Percentiles rank a stretch among this genome's conserved stretches.
phyloP scores from a whole-genome alignment of 176 grass and related monocot genomes.

The Aegilops speltoides region DNA sequence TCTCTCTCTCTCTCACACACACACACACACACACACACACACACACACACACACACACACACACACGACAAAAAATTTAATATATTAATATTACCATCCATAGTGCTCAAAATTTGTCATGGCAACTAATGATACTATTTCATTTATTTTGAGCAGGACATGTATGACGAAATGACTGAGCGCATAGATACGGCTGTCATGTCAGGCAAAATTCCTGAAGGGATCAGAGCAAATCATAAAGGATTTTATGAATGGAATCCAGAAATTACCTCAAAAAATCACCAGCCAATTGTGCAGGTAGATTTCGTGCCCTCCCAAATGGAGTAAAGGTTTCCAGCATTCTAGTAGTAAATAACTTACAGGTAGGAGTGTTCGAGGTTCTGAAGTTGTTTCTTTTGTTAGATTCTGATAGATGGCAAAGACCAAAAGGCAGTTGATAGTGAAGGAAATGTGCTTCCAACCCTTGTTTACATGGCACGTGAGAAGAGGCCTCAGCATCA shows the following conservation, averaged over 20 bases:
- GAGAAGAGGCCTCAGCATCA: conserved; percentile 69
- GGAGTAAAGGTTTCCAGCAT: background rate
- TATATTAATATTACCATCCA: no score
- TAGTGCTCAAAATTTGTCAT: background rate
- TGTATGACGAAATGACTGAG: conserved; percentile 54
- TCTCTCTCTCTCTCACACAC: no score
- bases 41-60: background rate
- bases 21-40: no score
- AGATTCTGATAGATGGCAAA: conserved; percentile 76
- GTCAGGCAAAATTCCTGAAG: conserved; percentile 41
- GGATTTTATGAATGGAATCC: conserved; percentile 50
- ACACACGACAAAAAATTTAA: background rate
- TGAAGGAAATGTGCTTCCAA: conserved; percentile 50
- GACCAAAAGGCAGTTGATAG: conserved; percentile 28
- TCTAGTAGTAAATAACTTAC: background rate
- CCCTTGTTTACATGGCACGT: conserved; percentile 83
- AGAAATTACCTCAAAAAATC: conserved; percentile 21
- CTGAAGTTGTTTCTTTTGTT: background rate
- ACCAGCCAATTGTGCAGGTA: conserved; percentile 56
- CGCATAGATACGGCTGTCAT: conserved; percentile 40
- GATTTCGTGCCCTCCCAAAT: background rate
- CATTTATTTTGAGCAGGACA: conserved; percentile 26
- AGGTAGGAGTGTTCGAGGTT: background rate
- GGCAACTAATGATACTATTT: background rate
- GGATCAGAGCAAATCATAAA: conserved; percentile 46